Evolutionary conservation across 2,329 filamentous ascomycete species (phyloP), one percentile per base, ranked within the genome.

Genomic region (Colletotrichum gloeosporioides): DNA sequence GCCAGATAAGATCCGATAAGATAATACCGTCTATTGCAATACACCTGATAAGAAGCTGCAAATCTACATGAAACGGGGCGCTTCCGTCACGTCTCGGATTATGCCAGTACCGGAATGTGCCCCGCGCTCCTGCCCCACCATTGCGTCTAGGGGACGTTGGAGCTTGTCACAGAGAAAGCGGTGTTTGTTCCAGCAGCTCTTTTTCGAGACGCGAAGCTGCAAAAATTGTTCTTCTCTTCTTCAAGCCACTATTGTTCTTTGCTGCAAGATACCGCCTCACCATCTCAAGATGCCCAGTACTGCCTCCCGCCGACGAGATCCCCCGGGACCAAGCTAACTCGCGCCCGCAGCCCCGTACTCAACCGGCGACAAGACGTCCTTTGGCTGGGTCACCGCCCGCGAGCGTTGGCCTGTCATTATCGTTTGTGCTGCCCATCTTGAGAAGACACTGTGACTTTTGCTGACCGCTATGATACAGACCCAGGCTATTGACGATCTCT

Each of bases 331-430:
- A 73, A 34, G 72, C 73, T 77, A 71, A 61, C 18, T 71, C 12
- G 57, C 55, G 25, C 61, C n/a, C 32, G 72, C 81, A 98, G 95
- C 93, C 63, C 92, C 92, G 77, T 98, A 94, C 84, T 90, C 89
- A 80, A 99, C 96, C 49, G 92, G 90, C 80, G 96, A 99, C 87
- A 92, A 91, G 81, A 94, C 90, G 57, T 98, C 96, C 64, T 99
- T 99, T 83, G 97, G 95, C 69, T 95, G 93, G 85, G 89, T 93
- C 76, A 98, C 97, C 10, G 96, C 95, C 39, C 91, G 94, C 81
- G 93, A 96, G 79, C 91, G 97, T 84, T 99, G 96, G 97, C 97
- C 97, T 18, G 90, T 98, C 73, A 99, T 99, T 82, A 87, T 99
- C 80, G 95, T 98, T 81, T 83, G 91, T 83, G 72, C 2, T 59